These are phyloP conservation scores for Pleurotus ostreatus DNA, from an alignment of 768 basidiomycete genomes.

Conservation along the genomic window DNA sequence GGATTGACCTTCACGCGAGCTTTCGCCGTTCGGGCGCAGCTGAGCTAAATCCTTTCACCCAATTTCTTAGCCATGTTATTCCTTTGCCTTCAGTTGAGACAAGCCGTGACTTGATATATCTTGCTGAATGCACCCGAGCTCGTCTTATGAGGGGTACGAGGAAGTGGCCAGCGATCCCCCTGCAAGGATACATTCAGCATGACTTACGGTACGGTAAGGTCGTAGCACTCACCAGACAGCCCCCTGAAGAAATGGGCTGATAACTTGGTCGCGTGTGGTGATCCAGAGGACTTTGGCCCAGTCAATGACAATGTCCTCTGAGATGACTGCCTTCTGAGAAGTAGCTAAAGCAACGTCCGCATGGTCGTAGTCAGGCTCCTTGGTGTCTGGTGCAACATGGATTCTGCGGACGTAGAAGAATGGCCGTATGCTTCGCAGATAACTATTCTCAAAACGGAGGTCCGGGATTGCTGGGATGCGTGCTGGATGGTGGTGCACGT, in stretches of 20 bases:
- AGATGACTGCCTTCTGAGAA: slow-evolving; percentile 11
- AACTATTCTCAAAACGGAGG: slow-evolving; percentile 72
- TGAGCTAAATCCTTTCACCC: slow-evolving; percentile 26
- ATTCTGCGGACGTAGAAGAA: slow-evolving; percentile 41
- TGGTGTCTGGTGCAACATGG: background rate
- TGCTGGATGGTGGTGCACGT: background rate
- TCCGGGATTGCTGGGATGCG: slow-evolving; percentile 61
- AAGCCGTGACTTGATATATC: slow-evolving; percentile 20
- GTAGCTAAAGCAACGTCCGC: slow-evolving; percentile 11
- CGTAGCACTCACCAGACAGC: slow-evolving; percentile 50
- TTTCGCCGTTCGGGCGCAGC: background rate
- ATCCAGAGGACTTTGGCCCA: slow-evolving; percentile 62
- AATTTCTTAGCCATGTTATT: slow-evolving; percentile 37
- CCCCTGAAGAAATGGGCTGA: slow-evolving; percentile 66
- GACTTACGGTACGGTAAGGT: background rate
- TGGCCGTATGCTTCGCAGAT: slow-evolving; percentile 54
- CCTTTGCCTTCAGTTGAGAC: slow-evolving; percentile 30
- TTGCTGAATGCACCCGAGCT: slow-evolving; percentile 30
- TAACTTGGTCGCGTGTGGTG: slow-evolving; percentile 63
- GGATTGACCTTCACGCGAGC: background rate
- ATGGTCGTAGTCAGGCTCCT: background rate
- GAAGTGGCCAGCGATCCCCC: slow-evolving; percentile 43
- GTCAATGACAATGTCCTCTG: slow-evolving; percentile 38
- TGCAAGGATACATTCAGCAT: slow-evolving; percentile 15
- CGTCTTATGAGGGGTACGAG: slow-evolving; percentile 34